Conservation (phyloP, 2,329 filamentous ascomycete species). For the Epichloe amarillans region DNA sequence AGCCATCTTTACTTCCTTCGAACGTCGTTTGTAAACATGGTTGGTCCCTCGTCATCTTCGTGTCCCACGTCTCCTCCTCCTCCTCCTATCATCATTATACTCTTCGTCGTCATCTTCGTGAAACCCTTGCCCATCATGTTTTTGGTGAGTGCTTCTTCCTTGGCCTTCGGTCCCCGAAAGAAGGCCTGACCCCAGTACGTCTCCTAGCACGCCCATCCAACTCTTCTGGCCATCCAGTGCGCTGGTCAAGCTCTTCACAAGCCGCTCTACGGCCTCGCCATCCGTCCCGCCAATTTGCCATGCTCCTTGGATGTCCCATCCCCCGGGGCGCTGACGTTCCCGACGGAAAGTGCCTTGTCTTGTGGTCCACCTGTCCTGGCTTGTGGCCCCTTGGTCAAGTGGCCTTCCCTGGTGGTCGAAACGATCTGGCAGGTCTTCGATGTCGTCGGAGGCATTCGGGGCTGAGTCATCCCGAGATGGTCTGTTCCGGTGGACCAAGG, state of each 20-base stretch:
- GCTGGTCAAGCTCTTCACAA: conserved; percentile 15
- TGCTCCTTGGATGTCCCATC: conserved; percentile 25
- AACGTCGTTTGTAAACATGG: too few relatives aligned
- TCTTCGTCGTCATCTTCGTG: conserved; percentile 10
- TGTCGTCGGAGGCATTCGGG: conserved; percentile 20
- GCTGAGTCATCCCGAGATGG: conserved; percentile 5
- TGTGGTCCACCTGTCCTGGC: conserved; percentile 17
- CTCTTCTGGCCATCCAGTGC: conserved; percentile 18
- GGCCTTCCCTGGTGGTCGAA: conserved; percentile 32
- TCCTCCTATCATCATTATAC: conserved; percentile 5
- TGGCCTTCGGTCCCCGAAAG: conserved; percentile 6
- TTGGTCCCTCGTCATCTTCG: neutral
- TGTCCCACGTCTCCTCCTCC: neutral
- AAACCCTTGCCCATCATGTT: neutral
- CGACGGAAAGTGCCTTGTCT: conserved; percentile 31
- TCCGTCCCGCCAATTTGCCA: conserved; percentile 35
- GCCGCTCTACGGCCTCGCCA: conserved; percentile 23
- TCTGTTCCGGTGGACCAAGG: conserved; percentile 11
- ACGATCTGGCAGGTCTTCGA: conserved; percentile 33
- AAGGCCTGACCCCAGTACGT: conserved; percentile 15
- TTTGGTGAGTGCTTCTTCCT: neutral
- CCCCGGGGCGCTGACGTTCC: conserved; percentile 19
- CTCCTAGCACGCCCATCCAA: conserved; percentile 19
- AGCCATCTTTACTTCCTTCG: too few relatives aligned
- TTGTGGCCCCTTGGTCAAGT: conserved; percentile 16